These are phyloP conservation scores for Bromus sterilis DNA, from an alignment of 176 grass and related monocot species.

Conservation along the genomic window DNA sequence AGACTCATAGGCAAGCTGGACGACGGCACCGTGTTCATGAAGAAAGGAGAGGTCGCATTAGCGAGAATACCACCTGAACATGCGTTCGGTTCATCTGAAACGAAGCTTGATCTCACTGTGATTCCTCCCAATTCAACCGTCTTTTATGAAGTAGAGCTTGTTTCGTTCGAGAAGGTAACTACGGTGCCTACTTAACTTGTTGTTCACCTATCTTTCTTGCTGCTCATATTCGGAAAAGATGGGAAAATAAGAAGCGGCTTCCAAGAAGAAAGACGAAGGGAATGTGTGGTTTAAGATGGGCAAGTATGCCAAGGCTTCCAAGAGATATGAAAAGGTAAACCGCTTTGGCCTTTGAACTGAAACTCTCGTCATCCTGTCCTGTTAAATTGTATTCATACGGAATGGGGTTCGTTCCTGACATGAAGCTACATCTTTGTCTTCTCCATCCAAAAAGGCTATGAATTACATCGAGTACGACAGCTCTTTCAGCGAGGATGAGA, in stretches of 20 bases:
- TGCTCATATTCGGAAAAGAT: no score
- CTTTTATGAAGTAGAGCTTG: slow-evolving; percentile 73
- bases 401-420: not conserved
- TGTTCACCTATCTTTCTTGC: no score
- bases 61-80: slow-evolving; percentile 56
- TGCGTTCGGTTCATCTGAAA: slow-evolving; percentile 58
- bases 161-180: slow-evolving; percentile 79
- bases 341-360: no score
- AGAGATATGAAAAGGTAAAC: slow-evolving; percentile 82
- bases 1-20: slow-evolving; percentile 55
- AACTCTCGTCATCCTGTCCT: not conserved
- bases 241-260: slow-evolving; percentile 74
- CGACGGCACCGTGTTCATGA: slow-evolving; percentile 61
- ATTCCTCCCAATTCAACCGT: slow-evolving; percentile 67
- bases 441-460: slow-evolving; percentile 31
- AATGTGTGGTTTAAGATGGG: slow-evolving; percentile 82
- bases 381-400: not conserved
- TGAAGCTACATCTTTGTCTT: not conserved
- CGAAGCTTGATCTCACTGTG: slow-evolving; percentile 55
- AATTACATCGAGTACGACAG: slow-evolving; percentile 75
- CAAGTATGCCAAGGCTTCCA: slow-evolving; percentile 74
- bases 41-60: slow-evolving; percentile 67
- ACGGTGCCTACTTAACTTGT: not conserved
- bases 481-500: slow-evolving; percentile 80
- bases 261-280: slow-evolving; percentile 91